Evolutionary conservation across 495 filamentous ascomycete species (phyloP), one percentile per base, ranked within the genome.

Genomic region (Trichocladium antarcticum): DNA sequence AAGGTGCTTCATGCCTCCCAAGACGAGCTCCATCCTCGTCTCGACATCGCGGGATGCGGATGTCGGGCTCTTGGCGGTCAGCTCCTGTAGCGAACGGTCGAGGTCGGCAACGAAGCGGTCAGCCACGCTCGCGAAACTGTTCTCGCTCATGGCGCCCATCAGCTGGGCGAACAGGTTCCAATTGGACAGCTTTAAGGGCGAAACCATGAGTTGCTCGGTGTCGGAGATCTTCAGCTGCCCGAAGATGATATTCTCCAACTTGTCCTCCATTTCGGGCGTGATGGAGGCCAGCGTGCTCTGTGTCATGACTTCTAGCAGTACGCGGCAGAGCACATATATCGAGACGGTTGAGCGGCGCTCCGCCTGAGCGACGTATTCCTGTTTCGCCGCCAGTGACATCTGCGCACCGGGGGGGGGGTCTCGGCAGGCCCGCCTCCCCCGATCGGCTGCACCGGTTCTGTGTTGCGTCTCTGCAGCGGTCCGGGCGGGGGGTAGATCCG

Each of bases 131-230:
- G 78, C 69, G 64, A 99, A 95, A 59, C 89, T 87, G 54, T 87
- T 78, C 44, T 83, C 84, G 65, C 92, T 94, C 89, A 99, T 95
- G 20, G 85, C 89, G 12, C 92, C 92, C 10, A 99, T 72, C 15
- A 97, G 68, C 58, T 94, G 87, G 20, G 84, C 82, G 57, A 94
- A 95, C 11, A 97, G 81, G 46, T 83, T 83, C 92, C 92, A 97
- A 62, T 97, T 96, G 14, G 92, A 83, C 68, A 89, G 78, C 50
- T 86, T 83, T 7, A 95, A 75, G 5, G 85, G 79, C 2, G 87
- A 95, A 10, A 76, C 74, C 16, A 81, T 71, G 12, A 97, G 74
- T 57, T 84, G 80, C 6, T 95, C 87, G 0, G 83, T 80, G 38
- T 97, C 89, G n/a, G 85, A 83, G 15, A 78, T 82, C 59, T 85